Percentiles rank a stretch among this genome's conserved stretches.
phyloP scores from a whole-genome alignment of 306 rosid genomes.

The Ceratonia siliqua region DNA sequence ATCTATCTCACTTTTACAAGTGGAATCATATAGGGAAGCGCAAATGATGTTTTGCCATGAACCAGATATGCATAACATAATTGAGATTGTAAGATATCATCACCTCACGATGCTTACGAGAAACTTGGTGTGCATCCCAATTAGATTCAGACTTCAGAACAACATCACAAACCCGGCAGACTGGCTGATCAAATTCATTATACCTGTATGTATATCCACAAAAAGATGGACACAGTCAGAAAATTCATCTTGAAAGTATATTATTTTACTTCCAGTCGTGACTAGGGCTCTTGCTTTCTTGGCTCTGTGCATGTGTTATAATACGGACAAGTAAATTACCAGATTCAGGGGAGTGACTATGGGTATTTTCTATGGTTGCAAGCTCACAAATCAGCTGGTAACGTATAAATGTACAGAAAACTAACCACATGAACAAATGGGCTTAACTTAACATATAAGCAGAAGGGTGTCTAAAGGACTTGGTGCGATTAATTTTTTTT shows the following conservation, averaged over 20 bases:
- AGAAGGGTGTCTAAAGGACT: background rate
- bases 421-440: constrained; percentile 21
- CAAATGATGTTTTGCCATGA: background rate
- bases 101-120: constrained; percentile 93
- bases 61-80: background rate
- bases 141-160: constrained; percentile 69
- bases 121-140: constrained; percentile 86
- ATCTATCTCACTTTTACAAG: background rate
- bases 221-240: constrained; percentile 11
- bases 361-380: background rate
- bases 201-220: constrained; percentile 52
- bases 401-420: background rate
- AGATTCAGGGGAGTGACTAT: background rate
- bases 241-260: constrained; percentile 10
- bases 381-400: background rate
- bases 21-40: background rate
- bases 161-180: constrained; percentile 80
- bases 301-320: background rate
- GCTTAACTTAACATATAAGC: constrained; percentile 8
- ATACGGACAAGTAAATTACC: background rate
- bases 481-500: background rate
- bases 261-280: background rate
- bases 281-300: background rate
- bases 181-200: constrained; percentile 79
- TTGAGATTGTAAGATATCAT: constrained; percentile 30